These are phyloP conservation scores for Berkeleyomyces basicola DNA, from an alignment of 2,329 filamentous ascomycete genomes.

Conservation along the genomic window DNA sequence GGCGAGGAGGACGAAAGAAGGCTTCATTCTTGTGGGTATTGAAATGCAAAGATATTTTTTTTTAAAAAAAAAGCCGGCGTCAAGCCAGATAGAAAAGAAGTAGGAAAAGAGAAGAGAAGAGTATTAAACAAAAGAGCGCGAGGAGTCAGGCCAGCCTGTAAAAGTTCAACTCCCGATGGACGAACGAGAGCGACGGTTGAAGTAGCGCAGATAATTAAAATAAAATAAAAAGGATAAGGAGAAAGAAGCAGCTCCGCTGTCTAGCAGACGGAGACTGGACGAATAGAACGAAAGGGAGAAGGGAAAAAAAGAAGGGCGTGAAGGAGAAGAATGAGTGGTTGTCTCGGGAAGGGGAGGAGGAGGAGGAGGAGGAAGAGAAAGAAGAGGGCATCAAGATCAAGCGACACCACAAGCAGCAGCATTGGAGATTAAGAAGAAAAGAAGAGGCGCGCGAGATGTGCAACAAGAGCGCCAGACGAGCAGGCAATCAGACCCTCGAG, in stretches of 20 bases:
- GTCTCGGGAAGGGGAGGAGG: too few relatives aligned
- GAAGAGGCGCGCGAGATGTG: too few relatives aligned
- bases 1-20: slow-evolving; percentile 5
- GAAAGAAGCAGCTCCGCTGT: neutral
- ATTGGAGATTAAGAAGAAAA: too few relatives aligned
- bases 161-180: neutral
- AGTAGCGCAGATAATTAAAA: too few relatives aligned
- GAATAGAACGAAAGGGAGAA: neutral
- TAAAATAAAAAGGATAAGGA: neutral
- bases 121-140: slow-evolving; percentile 13
- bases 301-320: neutral
- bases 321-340: neutral
- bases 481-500: too few relatives aligned
- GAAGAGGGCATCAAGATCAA: neutral
- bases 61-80: neutral
- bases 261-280: neutral
- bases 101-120: slow-evolving; percentile 14
- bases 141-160: slow-evolving; percentile 11
- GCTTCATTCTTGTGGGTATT: slow-evolving; percentile 1
- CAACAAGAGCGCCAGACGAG: too few relatives aligned
- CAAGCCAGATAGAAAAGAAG: neutral
- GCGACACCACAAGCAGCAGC: neutral
- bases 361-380: neutral
- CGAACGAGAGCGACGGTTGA: neutral
- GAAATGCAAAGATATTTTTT: neutral